Percentiles rank a stretch among this genome's conserved stretches.
Conservation (phyloP, 148 eudicot genomes). For the Vaccinium corymbosum region DNA sequence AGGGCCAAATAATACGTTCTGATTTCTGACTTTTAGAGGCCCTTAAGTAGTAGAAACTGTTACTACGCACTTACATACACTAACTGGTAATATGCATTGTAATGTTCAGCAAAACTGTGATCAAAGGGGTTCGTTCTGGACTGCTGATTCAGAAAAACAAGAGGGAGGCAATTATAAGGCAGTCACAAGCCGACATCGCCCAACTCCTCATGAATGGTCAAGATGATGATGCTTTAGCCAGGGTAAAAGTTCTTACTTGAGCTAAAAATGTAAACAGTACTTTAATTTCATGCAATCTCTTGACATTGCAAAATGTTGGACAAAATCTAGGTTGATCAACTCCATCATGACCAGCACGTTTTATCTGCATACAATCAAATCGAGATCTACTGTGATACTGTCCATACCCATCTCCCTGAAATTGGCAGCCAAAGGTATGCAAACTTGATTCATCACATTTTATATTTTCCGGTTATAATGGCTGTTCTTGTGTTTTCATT, state of each 20-base stretch:
- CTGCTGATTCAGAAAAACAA: constrained; percentile 19
- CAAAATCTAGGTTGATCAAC: constrained; percentile 20
- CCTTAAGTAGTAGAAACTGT: background rate
- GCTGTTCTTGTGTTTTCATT: background rate
- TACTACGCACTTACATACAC: background rate
- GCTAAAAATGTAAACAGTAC: background rate
- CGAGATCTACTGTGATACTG: constrained; percentile 21
- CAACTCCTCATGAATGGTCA: constrained; percentile 19
- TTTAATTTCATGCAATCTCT: background rate
- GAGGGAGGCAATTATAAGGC: constrained; percentile 25
- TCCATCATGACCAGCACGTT: constrained; percentile 19
- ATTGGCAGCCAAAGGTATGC: constrained; percentile 20
- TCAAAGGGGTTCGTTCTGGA: constrained; percentile 16
- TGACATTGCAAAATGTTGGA: background rate
- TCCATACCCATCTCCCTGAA: constrained; percentile 10
- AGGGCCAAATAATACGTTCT: background rate
- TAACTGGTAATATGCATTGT: background rate
- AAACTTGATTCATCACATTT: background rate
- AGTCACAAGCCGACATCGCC: constrained; percentile 21
- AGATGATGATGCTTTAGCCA: constrained; percentile 14
- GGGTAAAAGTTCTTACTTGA: constrained; percentile 13
- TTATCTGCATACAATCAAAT: constrained; percentile 31
- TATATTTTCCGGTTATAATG: background rate
- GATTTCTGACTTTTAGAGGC: background rate
- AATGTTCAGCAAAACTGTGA: constrained; percentile 25